Base-by-base conservation (phyloP, 1,139 yeast genomes). In the Yamadazyma jaroonii region DNA sequence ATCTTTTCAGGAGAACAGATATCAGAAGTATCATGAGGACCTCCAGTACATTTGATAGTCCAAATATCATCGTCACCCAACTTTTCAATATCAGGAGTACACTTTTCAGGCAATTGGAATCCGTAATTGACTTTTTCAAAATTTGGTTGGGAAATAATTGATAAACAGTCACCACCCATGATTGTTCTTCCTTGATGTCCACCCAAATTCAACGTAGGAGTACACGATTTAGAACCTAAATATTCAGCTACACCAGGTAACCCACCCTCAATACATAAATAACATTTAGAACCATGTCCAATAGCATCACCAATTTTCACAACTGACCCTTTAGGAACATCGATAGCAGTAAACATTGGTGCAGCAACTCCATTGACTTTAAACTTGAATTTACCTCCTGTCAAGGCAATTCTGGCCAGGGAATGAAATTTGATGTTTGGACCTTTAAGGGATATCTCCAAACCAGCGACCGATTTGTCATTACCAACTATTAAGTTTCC, bases 161-260 rank as follows among this genome's bases (percentile, higher is more conserved):
- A 46, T 22, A 62, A 41, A 46, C 67, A 62, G 39, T 62, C 68
- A 29, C 68, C 68, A 6, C 53, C 53, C 34, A 61, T 47, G 17
- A 62, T 46, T 3, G 54, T 53, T 31, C 68, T 45, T n/a, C 65
- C 68, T 44, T 62, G 68, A 40, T 62, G 67, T 3, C 68, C 68
- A 33, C 68, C 68, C 4, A 62, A 42, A 14, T 48, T 49, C 34
- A 62, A 46, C 3, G 66, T 55, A 12, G 68, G 68, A 10, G 61
- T 50, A 43, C 67, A 61, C 29, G 61, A 44, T 37, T 62, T 63
- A 10, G 67, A 62, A 2, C 65, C 67, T 14, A 62, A 43, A 35
- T 62, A 62, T 7, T 41, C 35, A 3, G 67, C 64, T 29, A 62
- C 67, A 25, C 56, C 61, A 2, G 66, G 67, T 3, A 62, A 47